Base-by-base conservation (phyloP, 371 early-diverging fungal genomes). In the Smittium culicis region DNA sequence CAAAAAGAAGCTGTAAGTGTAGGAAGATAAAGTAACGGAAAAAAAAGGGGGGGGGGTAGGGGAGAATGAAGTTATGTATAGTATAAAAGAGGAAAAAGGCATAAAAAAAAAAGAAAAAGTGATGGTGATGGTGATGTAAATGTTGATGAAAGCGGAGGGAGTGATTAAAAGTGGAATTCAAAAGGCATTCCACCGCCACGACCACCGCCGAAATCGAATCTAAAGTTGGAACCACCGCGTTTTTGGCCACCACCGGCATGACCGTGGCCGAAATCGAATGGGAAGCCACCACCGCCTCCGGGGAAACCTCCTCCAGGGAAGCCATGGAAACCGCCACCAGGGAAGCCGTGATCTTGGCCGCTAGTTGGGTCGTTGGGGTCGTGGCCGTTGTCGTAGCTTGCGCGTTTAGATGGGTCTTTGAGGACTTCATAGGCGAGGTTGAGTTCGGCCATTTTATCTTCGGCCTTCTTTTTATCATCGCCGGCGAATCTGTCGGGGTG, bases 401-500 rank as follows among this genome's bases (percentile, higher is more conserved):
- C 80, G 32, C 88, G 80, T 70, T 76, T 71, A 64, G 87, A 86
- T 74, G 88, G 85, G 73, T 96, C 85, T 65, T 80, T 85, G 64
- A 96, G 74, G 0, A 93, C 88, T 79, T 92, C 92, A 73, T 94
- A 92, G 0, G 98, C 96, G 70, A 87, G 85, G 70, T 96, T 96
- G 70, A 96, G 85, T 20, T 89, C 89, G 17, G 88, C 85, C 95
- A 96, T 95, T 81, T 91, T 92, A 71, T 81, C 81, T 72, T 88
- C 84, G 17, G 90, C 94, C 57, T 85, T 76, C 16, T 92, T 90
- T 68, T 85, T 80, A 14, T 79, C 59, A 14, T 93, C 91, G 20
- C 93, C 94, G 24, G 73, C 73, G 74, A 93, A 90, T 64, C 90
- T 92, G 73, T 96, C 96, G 5, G 96, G 96, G 70, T 92, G 92